Base-by-base conservation (phyloP, 805 yeast species). In the Maudiozyma serrabonitensis region DNA sequence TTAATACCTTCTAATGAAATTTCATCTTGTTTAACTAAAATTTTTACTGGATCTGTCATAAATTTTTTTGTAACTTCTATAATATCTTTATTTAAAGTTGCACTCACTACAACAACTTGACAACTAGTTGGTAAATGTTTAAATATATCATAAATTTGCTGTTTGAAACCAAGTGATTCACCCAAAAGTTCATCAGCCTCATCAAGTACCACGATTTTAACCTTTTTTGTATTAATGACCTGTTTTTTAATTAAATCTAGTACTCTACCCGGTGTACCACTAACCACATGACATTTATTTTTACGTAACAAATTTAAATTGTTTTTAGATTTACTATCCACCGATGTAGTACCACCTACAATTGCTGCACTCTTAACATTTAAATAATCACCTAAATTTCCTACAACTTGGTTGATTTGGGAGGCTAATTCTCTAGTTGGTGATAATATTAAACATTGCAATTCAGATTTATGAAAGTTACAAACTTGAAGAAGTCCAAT, bases 261-360 rank as follows among this genome's bases (percentile, higher is more conserved):
- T 39, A 91, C 96, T 64, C 99, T 79, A 50, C 99, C 99, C 34
- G 99, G 99, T 12, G 99, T 93, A 47, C 99, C 99, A 66, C 93
- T 90, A 40, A 93, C 87, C 40, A 93, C 82, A 61, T 93, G 96
- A 61, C 83, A 88, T 54, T 96, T 95, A 46, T 64, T 66, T 57
- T 77, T 82, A 50, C 75, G 74, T 56, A 89, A 74, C 50, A 80
- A 79, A 64, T 85, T 83, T 52, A 84, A 74, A 67, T 91, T 98
- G 49, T 83, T 88, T 44, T 82, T 82, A 52, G 86, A 83, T 25
- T 25, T 26, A 15, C 31, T 13, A n/a, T 18, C 21, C 5, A 18
- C 3, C 2, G 42, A 26, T 19, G 41, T 13, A 19, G 41, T 12
- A 55, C 98, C 98, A 55, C 99, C 99, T 56, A 91, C 88, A 61